Base-by-base conservation (phyloP, 2,329 filamentous ascomycete genomes). In the Rhexocercosporidium sp. region DNA sequence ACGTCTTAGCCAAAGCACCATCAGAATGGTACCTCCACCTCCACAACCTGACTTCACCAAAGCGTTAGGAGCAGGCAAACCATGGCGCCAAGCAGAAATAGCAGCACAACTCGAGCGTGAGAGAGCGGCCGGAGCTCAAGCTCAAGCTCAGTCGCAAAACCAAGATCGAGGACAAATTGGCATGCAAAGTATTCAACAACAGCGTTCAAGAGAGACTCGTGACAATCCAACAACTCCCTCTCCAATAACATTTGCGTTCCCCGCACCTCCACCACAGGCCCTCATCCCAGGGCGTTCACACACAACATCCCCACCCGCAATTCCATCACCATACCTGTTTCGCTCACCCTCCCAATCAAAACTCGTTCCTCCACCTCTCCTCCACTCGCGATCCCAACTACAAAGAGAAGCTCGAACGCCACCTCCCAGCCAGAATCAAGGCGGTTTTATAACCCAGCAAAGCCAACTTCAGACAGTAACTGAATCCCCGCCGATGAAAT, bases 61-160 rank as follows among this genome's bases (percentile, higher is more conserved):
- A 61, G 56, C 59, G 8, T 39, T 70, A 6, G 66, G 69, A 29
- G 34, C 59, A 20, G 56, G 54, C 6, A 62, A 63, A 27, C 73
- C 71, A 18, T 76, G 74, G 75, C 56, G 69, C 66, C 65, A 68
- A 66, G 73, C 72, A 5, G 75, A 75, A 49, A 70, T 73, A 18
- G 69, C 68, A 11, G 71, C 71, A 8, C 69, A 72, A 39, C 64
- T 69, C 29, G 65, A 69, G 41, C 62, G 70, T 51, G 66, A 67
- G 29, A 63, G 59, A 27, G 31, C 12, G 12, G 39, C 53, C 22
- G 65, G 61, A 63, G 64, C 44, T 3, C 66, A 68, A 57, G 57
- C 25, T 5, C 68, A 59, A 66, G 49, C 53, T 46, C 62, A 51
- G 31, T 29, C 18, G 39, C 60, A 46, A 31, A 53, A 16, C 16